Evolutionary conservation across 225 moss, liverwort and hornwort genomes (phyloP).

Genomic region (Pseudisothecium myosuroides): DNA sequence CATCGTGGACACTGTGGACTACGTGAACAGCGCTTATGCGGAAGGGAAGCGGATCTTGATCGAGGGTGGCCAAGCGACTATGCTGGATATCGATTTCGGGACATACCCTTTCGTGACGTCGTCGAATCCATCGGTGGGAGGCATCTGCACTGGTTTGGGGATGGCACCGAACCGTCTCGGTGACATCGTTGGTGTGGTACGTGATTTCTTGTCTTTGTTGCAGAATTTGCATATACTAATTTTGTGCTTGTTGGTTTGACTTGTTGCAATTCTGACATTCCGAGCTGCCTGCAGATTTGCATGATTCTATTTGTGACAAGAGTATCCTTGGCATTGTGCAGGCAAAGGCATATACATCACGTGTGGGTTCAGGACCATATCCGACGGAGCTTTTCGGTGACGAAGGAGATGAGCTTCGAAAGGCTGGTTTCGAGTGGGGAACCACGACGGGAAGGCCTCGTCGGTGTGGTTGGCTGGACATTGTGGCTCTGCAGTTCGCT

Average conservation of each 20-base stretch:
- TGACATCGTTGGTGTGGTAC: conserved; percentile 91
- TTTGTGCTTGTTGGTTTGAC: not conserved
- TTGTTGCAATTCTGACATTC: not conserved
- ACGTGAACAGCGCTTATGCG: conserved; percentile 54
- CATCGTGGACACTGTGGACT: conserved; percentile 81
- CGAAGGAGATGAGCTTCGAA: conserved; percentile 62
- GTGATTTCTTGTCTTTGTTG: not conserved
- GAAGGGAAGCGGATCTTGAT: conserved; percentile 86
- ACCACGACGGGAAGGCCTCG: conserved; percentile 96
- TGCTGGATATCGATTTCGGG: conserved; percentile 97
- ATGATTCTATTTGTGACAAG: not conserved
- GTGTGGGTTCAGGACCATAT: conserved; percentile 88
- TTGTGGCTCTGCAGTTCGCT: conserved; percentile 75
- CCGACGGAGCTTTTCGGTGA: conserved; percentile 87
- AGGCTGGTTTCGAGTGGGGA: conserved; percentile 88
- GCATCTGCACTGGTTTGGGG: conserved; percentile 93
- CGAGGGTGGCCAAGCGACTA: conserved; percentile 96
- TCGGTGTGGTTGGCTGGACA: conserved; percentile 95
- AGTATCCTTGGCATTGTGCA: not conserved
- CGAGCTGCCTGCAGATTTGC: not conserved
- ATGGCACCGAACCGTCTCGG: conserved; percentile 90
- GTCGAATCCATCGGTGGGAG: conserved; percentile 90
- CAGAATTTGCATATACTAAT: not conserved
- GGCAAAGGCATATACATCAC: conserved; percentile 95
- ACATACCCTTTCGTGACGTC: conserved; percentile 99